These are phyloP conservation scores for Tylopilus plumbeoviolaceoides DNA, from an alignment of 768 basidiomycete genomes.

Conservation along the genomic window DNA sequence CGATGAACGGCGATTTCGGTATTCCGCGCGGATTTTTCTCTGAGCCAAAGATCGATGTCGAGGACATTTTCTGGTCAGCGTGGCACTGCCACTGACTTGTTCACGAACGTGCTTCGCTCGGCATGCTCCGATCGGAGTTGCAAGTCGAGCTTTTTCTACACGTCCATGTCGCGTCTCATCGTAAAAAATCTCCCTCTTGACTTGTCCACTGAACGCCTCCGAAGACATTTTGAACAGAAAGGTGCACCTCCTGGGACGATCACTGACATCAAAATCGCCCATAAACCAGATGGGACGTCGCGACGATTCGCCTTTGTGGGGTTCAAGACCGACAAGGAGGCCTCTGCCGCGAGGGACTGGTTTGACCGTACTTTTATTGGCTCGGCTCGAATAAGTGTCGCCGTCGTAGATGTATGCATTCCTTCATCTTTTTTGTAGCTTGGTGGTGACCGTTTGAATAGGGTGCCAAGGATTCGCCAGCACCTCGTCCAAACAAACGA, in stretches of 20 bases:
- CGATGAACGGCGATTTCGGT: constrained; percentile 92
- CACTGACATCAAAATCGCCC: constrained; percentile 84
- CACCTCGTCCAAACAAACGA: constrained; percentile 67
- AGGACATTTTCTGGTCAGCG: constrained; percentile 13
- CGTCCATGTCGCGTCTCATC: constrained; percentile 74
- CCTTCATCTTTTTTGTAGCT: background rate
- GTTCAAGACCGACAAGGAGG: constrained; percentile 77
- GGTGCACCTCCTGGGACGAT: constrained; percentile 62
- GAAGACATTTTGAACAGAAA: constrained; percentile 62
- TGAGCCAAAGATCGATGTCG: constrained; percentile 29
- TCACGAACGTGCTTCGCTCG: background rate
- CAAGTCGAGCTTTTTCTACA: background rate
- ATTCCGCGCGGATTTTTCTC: constrained; percentile 89
- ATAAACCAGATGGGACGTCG: constrained; percentile 71
- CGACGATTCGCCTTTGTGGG: constrained; percentile 92
- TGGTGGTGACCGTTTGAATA: constrained; percentile 26
- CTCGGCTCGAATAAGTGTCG: constrained; percentile 70
- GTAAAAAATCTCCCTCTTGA: constrained; percentile 77
- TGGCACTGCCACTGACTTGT: too few species aligned
- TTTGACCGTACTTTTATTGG: constrained; percentile 83
- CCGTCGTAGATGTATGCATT: constrained; percentile 62
- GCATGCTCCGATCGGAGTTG: constrained; percentile 27
- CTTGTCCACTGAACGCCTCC: constrained; percentile 58
- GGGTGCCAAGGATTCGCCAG: constrained; percentile 67
- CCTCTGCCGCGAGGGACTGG: constrained; percentile 71